Percentiles rank a stretch among this genome's conserved stretches.
These are phyloP conservation scores for Candida manassasensis DNA, from an alignment of 805 yeast species.

Conservation along the genomic window DNA sequence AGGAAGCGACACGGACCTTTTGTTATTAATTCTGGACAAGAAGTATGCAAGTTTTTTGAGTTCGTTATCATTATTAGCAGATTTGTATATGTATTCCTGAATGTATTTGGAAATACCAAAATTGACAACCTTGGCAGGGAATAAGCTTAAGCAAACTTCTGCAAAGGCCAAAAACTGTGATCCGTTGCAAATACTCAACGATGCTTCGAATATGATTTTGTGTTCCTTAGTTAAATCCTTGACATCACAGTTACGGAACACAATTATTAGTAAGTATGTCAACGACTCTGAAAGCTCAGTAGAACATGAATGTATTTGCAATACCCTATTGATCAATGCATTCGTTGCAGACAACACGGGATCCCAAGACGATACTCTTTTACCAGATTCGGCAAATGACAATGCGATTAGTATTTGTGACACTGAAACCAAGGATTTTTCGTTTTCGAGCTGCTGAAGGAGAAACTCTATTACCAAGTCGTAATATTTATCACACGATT, in stretches of 20 bases:
- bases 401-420: conserved; percentile 43
- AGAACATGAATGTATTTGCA: background rate
- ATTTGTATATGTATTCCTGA: conserved; percentile 43
- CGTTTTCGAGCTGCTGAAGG: conserved; percentile 10
- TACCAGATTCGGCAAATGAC: conserved; percentile 68
- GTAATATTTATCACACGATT: conserved; percentile 45
- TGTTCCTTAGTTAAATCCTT: conserved; percentile 45
- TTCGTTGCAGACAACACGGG: conserved; percentile 18
- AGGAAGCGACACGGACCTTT: background rate
- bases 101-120: conserved; percentile 41
- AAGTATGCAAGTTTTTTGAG: conserved; percentile 27
- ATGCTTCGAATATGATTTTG: conserved; percentile 36
- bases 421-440: conserved; percentile 20
- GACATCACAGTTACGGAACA: conserved; percentile 54
- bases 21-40: conserved; percentile 10
- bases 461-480: conserved; percentile 20
- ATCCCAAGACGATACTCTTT: conserved; percentile 53
- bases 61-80: conserved; percentile 14
- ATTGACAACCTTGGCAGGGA: conserved; percentile 42
- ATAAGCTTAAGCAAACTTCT: conserved; percentile 39
- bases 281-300: conserved; percentile 21
- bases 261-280: conserved; percentile 43
- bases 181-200: conserved; percentile 26
- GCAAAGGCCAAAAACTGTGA: conserved; percentile 42
- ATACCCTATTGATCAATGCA: conserved; percentile 16